Evolutionary conservation across 371 early-diverging fungal species (phyloP), one percentile per base, ranked within the genome.

Genomic region (Dichotomocladium elegans): DNA sequence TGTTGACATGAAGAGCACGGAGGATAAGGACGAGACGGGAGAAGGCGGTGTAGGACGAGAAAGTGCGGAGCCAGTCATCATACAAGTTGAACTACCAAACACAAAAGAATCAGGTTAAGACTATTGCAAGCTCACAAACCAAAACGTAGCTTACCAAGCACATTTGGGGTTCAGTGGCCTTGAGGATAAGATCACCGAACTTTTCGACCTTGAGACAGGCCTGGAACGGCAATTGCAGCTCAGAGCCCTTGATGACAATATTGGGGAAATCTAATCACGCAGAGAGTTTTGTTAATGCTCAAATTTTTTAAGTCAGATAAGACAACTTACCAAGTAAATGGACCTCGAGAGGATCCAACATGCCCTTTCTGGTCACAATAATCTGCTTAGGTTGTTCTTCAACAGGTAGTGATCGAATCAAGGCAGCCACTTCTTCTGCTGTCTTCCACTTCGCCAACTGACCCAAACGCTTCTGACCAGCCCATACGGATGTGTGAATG

Each of bases 401-500:
- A 5, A 97, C 89, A 41, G 98, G 96, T 43, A 98, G 70, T 15
- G 98, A 98, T 47, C 98, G 92, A 83, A 98, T 95, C 72, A 99
- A 81, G 19, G 98, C 99, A 34, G 96, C 98, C 0, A 96, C 96
- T 92, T 96, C 98, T 88, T 97, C 97, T 9, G 98, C 97, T 4
- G 96, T 98, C 86, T 96, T 98, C 99, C 98, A 96, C 61, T 98
- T 96, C 46, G 98, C 97, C 67, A 98, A 78, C 77, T 97, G 99
- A 60, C 96, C 97, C 24, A 97, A 80, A 79, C 98, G 94, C 68
- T 97, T 96, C 72, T 99, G 98, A 45, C 98, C 98, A 21, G 97
- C 96, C 98, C 98, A 99, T 24, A 98, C 97, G 10, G 96, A 95
- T 2, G 97, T 95, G 66, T 99, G 98, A 77, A 99, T 98, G 61